Evolutionary conservation across 192 early-diverging fungal species (phyloP).

Genomic region (Paraglomus brasilianum): DNA sequence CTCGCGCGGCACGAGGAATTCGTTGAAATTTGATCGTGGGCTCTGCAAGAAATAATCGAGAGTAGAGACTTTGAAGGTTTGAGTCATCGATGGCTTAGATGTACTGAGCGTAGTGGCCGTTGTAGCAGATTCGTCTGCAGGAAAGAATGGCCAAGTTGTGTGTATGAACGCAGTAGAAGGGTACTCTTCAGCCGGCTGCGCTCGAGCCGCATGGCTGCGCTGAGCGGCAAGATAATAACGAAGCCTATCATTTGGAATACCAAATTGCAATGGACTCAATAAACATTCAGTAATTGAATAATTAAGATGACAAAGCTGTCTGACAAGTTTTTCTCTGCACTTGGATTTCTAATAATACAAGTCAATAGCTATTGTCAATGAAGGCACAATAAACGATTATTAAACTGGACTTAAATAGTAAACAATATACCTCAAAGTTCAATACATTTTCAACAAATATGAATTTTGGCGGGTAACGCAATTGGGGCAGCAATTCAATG

Average conservation of each 20-base stretch:
- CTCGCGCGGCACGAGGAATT: too few species aligned
- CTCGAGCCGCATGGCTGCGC: background rate
- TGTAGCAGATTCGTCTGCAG: conserved; percentile 28
- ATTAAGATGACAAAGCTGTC: conserved; percentile 49
- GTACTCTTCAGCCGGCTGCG: conserved; percentile 6
- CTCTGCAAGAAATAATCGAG: too few species aligned
- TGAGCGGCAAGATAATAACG: conserved; percentile 71
- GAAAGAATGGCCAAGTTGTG: conserved; percentile 49
- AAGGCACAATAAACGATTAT: background rate
- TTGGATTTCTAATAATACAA: conserved; percentile 48
- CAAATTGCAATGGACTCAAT: conserved; percentile 68
- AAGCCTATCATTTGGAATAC: conserved; percentile 75
- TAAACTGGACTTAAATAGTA: background rate
- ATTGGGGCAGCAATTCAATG: conserved; percentile 57
- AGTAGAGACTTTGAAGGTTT: too few species aligned
- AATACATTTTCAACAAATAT: conserved; percentile 80
- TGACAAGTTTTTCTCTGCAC: conserved; percentile 56
- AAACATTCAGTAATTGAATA: conserved; percentile 72
- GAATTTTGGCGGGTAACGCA: conserved; percentile 52
- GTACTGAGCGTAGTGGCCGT: too few species aligned
- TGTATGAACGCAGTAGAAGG: conserved; percentile 33
- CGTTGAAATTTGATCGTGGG: too few species aligned
- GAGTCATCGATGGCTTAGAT: too few species aligned
- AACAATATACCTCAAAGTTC: conserved; percentile 63
- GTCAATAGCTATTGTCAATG: background rate